These are phyloP conservation scores for Ephemerocybe angulata DNA, from an alignment of 768 basidiomycete genomes.

Conservation along the genomic window DNA sequence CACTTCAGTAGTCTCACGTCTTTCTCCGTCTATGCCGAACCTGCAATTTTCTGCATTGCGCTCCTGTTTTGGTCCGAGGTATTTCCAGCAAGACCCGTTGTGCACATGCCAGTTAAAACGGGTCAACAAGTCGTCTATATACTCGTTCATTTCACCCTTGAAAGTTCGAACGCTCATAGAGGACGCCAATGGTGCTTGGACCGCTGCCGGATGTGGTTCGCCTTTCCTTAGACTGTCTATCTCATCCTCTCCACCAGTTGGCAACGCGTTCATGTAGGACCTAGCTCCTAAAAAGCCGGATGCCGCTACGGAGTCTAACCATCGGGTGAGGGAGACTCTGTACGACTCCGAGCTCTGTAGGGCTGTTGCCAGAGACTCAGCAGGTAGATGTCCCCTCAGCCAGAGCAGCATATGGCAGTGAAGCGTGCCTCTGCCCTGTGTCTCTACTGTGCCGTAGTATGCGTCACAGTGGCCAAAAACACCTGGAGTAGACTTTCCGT, in stretches of 20 bases:
- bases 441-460: constrained; percentile 15
- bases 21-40: not conserved
- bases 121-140: not conserved
- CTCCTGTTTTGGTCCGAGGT: not conserved
- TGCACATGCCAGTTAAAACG: not conserved
- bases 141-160: not conserved
- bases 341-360: not conserved
- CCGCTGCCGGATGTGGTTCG: not conserved
- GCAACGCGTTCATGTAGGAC: too few relatives aligned
- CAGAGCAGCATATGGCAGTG: constrained; percentile 30
- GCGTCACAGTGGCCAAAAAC: not conserved
- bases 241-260: too few relatives aligned
- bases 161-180: not conserved
- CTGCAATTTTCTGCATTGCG: not conserved
- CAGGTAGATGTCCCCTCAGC: constrained; percentile 21
- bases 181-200: not conserved
- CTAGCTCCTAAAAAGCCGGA: not conserved
- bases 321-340: not conserved
- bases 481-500: not conserved
- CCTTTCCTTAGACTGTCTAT: too few relatives aligned
- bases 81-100: not conserved
- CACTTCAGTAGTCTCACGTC: not conserved
- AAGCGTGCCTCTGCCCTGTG: constrained; percentile 22
- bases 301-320: not conserved
- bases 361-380: constrained; percentile 13